Base-by-base conservation (phyloP, 441 rosid genomes). In the Gossypium lobatum region DNA sequence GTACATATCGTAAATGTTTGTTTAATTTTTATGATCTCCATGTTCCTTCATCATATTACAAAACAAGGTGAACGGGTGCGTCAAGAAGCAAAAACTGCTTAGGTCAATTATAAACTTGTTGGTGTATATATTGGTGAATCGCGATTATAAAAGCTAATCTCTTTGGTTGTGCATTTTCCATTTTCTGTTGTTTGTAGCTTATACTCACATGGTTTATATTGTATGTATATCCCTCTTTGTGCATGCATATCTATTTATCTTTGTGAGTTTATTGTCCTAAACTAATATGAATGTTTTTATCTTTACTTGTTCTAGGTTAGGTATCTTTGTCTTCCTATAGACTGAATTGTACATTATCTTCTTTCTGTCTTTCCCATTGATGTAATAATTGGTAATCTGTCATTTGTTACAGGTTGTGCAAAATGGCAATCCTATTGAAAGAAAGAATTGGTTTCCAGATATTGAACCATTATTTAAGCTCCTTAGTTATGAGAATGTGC, bases 391-490 rank as follows among this genome's bases (percentile, higher is more conserved):
- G 21, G 23, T 73, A 39, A 9, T 67, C 67, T 78, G 48, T 16
- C n/a, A 8, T 74, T 37, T 75, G 67, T 42, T 81, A 60, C 83
- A 91, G 96, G 92, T 91, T 72, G 79, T 95, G 78, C 97, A 90
- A 86, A 89, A 88, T 77, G 98, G 97, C 63, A 89, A 87, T 83
- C 94, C 94, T 16, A 64, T 75, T 75, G 99, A 95, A 83, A 88
- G 89, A 81, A 91, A 86, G 82, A 88, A 87, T 65, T 93, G 98
- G 99, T 93, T 95, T 84, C 90, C 93, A 61, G 94, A 95, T 73
- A 88, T 90, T 46, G 98, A 93, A 83, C 96, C 99, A 73, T 84
- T 95, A 75, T 95, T 93, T 86, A 95, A 90, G 88, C 98, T 95
- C 79, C 99, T 95, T 76, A 79, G 99, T 79, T 93, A 91, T 76